Evolutionary conservation across 345 rosid genomes (phyloP).

Genomic region (Hypericum perforatum): DNA sequence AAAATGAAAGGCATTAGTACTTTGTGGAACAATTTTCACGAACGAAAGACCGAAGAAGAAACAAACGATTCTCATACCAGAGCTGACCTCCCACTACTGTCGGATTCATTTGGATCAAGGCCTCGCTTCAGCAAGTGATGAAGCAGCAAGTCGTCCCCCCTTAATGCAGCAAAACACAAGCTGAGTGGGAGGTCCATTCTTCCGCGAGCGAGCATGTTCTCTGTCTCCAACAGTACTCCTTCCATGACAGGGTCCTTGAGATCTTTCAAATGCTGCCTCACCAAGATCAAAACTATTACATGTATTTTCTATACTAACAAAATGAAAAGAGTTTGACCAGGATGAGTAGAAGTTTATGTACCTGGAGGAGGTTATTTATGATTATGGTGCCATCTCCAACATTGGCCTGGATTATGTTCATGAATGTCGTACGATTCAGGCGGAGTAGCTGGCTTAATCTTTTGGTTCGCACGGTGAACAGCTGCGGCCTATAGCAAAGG

Average conservation of each 20-base stretch:
- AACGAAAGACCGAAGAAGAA: not conserved
- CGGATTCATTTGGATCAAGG: slow-evolving; percentile 24
- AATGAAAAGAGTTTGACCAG: not conserved
- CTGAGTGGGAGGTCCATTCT: slow-evolving; percentile 74
- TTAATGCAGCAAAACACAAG: slow-evolving; percentile 30
- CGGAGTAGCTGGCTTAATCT: slow-evolving; percentile 83
- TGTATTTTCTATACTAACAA: not conserved
- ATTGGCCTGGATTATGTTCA: slow-evolving; percentile 79
- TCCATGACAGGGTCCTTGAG: slow-evolving; percentile 60
- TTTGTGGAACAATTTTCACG: not conserved
- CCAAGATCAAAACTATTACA: not conserved
- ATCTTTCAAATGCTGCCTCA: slow-evolving; percentile 49
- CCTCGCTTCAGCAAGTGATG: slow-evolving; percentile 19
- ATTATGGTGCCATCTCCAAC: slow-evolving; percentile 89
- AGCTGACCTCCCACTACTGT: slow-evolving; percentile 20
- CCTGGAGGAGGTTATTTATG: slow-evolving; percentile 92
- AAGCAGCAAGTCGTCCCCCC: slow-evolving; percentile 20
- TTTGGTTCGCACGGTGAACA: slow-evolving; percentile 81
- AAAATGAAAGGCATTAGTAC: not conserved
- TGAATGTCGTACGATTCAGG: slow-evolving; percentile 71
- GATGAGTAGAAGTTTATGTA: slow-evolving; percentile 8
- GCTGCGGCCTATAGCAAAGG: slow-evolving; percentile 76
- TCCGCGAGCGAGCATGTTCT: slow-evolving; percentile 72
- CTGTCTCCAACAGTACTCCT: slow-evolving; percentile 52
- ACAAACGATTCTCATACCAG: slow-evolving; percentile 8